Evolutionary conservation across 1,284 basidiomycete species (phyloP).

Genomic region (Sanguinoderma infundibulare): DNA sequence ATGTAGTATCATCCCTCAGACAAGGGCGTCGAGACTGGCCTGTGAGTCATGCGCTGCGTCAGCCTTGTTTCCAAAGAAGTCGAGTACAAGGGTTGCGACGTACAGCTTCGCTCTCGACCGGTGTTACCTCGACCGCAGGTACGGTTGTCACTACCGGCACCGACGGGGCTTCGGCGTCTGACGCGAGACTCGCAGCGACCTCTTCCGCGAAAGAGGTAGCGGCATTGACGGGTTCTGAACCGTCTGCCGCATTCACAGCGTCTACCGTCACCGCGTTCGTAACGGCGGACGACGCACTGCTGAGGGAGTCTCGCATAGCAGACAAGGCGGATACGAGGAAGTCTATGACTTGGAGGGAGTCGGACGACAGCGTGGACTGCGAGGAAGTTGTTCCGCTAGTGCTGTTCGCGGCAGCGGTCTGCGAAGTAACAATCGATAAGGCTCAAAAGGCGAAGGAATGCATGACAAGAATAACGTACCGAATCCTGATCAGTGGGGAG

Average conservation of each 20-base stretch:
- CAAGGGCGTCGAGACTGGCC: not conserved
- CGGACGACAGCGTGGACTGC: conserved; percentile 2
- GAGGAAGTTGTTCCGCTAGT: too few relatives aligned
- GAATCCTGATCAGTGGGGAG: conserved; percentile 1
- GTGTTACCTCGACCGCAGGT: not conserved
- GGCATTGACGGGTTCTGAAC: not conserved
- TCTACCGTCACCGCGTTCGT: conserved; percentile 2
- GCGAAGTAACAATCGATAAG: not conserved
- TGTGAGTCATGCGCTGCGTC: not conserved
- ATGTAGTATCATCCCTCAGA: not conserved
- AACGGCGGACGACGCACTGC: not conserved
- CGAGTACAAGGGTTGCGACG: not conserved
- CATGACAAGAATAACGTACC: not conserved
- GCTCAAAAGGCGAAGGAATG: too few relatives aligned
- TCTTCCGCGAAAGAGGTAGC: not conserved
- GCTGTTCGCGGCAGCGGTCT: not conserved
- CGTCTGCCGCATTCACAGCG: too few relatives aligned
- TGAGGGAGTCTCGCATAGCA: not conserved
- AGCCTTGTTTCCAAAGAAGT: not conserved
- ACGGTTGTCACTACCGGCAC: not conserved
- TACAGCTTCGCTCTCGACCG: not conserved
- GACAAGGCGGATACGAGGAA: conserved; percentile 11
- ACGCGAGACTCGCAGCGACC: not conserved
- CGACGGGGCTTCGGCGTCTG: not conserved
- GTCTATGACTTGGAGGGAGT: conserved; percentile 11